A percentile compares a stretch with the other conserved stretches of the same genome.
Conservation (phyloP, 1,284 basidiomycete species). For the Stereum hirsutum region DNA sequence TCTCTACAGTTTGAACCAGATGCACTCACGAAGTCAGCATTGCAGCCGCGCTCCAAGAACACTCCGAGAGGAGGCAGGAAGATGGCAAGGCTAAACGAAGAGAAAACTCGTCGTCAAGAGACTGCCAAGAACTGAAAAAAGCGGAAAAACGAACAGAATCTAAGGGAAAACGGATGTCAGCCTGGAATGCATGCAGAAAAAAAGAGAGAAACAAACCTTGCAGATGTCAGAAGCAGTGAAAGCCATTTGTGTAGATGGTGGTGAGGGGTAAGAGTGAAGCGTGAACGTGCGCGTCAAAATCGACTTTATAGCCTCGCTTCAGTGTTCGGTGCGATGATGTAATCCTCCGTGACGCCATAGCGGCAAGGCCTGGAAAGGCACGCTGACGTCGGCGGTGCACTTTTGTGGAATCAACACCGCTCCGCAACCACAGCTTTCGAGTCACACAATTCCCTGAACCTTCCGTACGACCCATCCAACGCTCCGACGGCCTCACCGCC, state of each 20-base stretch:
- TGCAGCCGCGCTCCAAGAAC: conserved; percentile 71
- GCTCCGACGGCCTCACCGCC: no score
- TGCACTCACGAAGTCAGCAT: conserved; percentile 49
- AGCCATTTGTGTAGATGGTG: conserved; percentile 37
- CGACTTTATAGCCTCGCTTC: no score
- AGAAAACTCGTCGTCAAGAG: neutral
- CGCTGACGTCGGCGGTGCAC: no score
- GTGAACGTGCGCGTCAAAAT: neutral
- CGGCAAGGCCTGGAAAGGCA: no score
- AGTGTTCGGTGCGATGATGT: no score
- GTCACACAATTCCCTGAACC: no score
- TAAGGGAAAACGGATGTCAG: conserved; percentile 8
- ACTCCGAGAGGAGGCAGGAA: conserved; percentile 73
- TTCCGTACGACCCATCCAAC: no score
- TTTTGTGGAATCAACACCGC: no score
- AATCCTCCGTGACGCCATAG: conserved; percentile 5
- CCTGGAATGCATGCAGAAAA: neutral
- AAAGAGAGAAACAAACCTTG: conserved; percentile 40
- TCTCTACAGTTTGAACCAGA: neutral
- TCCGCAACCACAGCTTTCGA: no score
- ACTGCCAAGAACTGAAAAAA: conserved; percentile 25
- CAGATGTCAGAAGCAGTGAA: conserved; percentile 66
- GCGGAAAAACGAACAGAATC: conserved; percentile 21
- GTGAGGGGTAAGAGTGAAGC: conserved; percentile 2
- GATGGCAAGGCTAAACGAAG: conserved; percentile 45